Base-by-base conservation (phyloP, 352 stramenopile genomes). In the Paralagenidium karlingii region DNA sequence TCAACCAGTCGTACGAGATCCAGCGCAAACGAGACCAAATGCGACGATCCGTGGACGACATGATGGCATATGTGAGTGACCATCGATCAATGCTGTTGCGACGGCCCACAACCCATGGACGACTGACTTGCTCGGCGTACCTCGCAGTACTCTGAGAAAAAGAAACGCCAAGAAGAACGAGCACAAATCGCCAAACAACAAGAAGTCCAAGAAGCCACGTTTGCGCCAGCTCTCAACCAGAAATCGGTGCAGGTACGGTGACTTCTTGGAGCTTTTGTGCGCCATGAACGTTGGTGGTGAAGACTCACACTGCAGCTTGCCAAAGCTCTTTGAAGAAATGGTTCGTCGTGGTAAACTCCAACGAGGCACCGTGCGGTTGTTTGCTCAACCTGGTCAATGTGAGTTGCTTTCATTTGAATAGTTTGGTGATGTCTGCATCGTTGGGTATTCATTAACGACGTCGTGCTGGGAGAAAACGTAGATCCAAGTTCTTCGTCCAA, bases 1-100 rank as follows among this genome's bases (percentile, higher is more conserved):
- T 68, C 51, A 75, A 77, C 48, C 38, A 45, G 3, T 65, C 61
- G 0, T 68, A 60, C 28, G 46, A 40, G 15, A 71, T 63, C 19
- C 56, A 71, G 30, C 47, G 51, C 10, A 73, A 70, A 36, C 71
- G 68, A 24, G 44, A 73, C 10, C 38, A 59, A 28, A 73, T 68
- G 59, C 45, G 40, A 34, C 59, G 68, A 3, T 76, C 63, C 0
- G 36, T 81, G 2, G 58, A 77, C 38, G 67, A 75, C 38, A 63
- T 81, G 38, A 56, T 81, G 25, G 49, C 51, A 5, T 75, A 59
- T 30, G n/a, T n/a, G n/a, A n/a, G n/a, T n/a, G n/a, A n/a, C n/a
- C n/a, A n/a, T n/a, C n/a, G n/a, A n/a, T n/a, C n/a, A n/a, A n/a
- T n/a, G n/a, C n/a, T n/a, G n/a, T n/a, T n/a, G n/a, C n/a, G n/a